Percentiles rank a stretch among this genome's conserved stretches.
Evolutionary conservation across 2,329 filamentous ascomycete genomes (phyloP).

Genomic region (Dothiorella sarmentorum): DNA sequence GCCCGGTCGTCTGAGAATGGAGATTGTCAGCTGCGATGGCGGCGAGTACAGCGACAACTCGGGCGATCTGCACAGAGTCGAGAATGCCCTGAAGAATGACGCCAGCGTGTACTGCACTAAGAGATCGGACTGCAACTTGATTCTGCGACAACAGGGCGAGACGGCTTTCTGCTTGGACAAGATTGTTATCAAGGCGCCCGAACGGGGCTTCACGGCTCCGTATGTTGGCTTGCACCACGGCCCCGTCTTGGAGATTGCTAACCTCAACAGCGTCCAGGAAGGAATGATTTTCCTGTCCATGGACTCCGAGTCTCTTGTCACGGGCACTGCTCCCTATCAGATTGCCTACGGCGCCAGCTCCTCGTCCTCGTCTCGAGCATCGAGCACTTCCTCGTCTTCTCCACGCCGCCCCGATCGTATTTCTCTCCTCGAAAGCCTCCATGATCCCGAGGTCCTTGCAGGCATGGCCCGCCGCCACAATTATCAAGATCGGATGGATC

Average conservation of each 20-base stretch:
- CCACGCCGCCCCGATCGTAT: conserved; percentile 30
- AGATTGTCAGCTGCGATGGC: conserved; percentile 85
- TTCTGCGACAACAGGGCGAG: conserved; percentile 75
- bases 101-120: conserved; percentile 86
- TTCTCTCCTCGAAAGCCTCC: conserved; percentile 34
- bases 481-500: conserved; percentile 7
- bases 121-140: conserved; percentile 79
- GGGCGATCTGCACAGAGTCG: conserved; percentile 45
- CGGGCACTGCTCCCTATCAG: conserved; percentile 70
- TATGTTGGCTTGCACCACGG: conserved; percentile 48
- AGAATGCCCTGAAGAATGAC: conserved; percentile 82
- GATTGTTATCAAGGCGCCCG: conserved; percentile 82
- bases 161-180: conserved; percentile 81
- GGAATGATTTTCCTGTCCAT: conserved; percentile 91
- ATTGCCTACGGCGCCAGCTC: conserved; percentile 52
- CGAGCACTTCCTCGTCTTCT: conserved; percentile 27
- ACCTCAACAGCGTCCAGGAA: conserved; percentile 68
- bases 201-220: conserved; percentile 78
- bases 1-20: conserved; percentile 76
- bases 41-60: conserved; percentile 60
- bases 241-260: conserved; percentile 26
- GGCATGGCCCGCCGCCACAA: conserved; percentile 23
- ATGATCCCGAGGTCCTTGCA: conserved; percentile 29
- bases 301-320: conserved; percentile 72
- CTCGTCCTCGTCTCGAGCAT: conserved; percentile 26